A percentile compares a stretch with the other conserved stretches of the same genome.
phyloP scores from a whole-genome alignment of 192 early-diverging fungal species.

The Phlyctochytrium planicorne region DNA sequence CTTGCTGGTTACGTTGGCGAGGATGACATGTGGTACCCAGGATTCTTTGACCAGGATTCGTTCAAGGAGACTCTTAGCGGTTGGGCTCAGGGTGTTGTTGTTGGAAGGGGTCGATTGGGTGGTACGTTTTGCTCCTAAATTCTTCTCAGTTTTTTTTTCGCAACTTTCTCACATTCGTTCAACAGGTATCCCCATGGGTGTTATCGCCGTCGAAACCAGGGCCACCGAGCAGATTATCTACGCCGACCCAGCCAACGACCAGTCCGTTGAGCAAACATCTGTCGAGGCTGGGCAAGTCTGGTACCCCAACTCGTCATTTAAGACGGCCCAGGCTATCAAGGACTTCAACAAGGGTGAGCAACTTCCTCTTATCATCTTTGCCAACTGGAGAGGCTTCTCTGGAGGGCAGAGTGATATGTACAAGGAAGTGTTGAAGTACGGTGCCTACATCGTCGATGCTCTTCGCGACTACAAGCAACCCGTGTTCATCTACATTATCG shows the following conservation, averaged over 20 bases:
- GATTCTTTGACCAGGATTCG: slow-evolving; percentile 97
- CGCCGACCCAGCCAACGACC: slow-evolving; percentile 91
- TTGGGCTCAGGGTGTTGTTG: slow-evolving; percentile 96
- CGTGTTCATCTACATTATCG: slow-evolving; percentile 95
- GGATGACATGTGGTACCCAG: slow-evolving; percentile 66
- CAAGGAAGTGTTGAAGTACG: slow-evolving; percentile 97
- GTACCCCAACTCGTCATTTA: slow-evolving; percentile 99
- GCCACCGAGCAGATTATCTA: slow-evolving; percentile 87
- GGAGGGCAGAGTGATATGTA: slow-evolving; percentile 99
- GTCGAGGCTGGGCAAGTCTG: slow-evolving; percentile 95
- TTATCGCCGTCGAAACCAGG: slow-evolving; percentile 95
- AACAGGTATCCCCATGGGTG: slow-evolving; percentile 89
- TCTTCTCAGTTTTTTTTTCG: neutral
- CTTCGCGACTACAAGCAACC: slow-evolving; percentile 95
- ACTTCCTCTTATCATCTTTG: slow-evolving; percentile 97
- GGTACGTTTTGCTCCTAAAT: slow-evolving; percentile 29
- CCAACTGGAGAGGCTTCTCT: slow-evolving; percentile 99
- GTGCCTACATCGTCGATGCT: slow-evolving; percentile 95
- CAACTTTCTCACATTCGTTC: neutral
- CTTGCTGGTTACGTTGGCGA: slow-evolving; percentile 75
- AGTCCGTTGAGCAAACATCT: slow-evolving; percentile 84
- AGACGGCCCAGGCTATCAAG: slow-evolving; percentile 98
- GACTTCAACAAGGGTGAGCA: slow-evolving; percentile 99
- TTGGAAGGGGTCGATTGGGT: slow-evolving; percentile 91
- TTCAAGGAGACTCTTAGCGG: slow-evolving; percentile 95